A percentile compares a stretch with the other conserved stretches of the same genome.
Evolutionary conservation across 225 moss, liverwort and hornwort genomes (phyloP).

Genomic region (Pseudisothecium myosuroides): DNA sequence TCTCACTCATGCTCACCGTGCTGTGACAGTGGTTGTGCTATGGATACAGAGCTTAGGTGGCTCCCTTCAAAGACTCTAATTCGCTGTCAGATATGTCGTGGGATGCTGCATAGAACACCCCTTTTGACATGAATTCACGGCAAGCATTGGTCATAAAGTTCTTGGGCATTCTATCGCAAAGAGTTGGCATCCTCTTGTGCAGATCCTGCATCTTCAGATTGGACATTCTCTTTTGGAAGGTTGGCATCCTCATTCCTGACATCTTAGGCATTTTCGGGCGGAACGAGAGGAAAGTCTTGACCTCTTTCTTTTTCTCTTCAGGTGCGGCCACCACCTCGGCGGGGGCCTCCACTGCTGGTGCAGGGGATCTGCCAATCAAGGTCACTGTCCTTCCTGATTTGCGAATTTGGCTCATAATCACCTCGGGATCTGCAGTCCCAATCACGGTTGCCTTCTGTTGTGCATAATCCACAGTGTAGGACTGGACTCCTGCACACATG

Average conservation of each 20-base stretch:
- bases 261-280: slow-evolving; percentile 5
- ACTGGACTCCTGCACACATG: slow-evolving; percentile 15
- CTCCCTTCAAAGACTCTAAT: not conserved
- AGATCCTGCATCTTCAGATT: not conserved
- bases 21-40: not conserved
- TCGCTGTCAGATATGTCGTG: slow-evolving; percentile 12
- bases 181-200: slow-evolving; percentile 9
- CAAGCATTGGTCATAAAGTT: slow-evolving; percentile 15
- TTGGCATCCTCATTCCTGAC: not conserved
- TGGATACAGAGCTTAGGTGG: not conserved
- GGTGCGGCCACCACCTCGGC: not conserved
- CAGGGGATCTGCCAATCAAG: slow-evolving; percentile 1
- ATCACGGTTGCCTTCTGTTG: slow-evolving; percentile 26
- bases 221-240: slow-evolving; percentile 1
- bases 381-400: slow-evolving; percentile 32
- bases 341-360: not conserved
- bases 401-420: slow-evolving; percentile 19
- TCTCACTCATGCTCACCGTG: not conserved
- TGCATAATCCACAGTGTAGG: slow-evolving; percentile 28
- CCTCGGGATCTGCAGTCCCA: slow-evolving; percentile 20
- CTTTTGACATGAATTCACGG: slow-evolving; percentile 19
- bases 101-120: slow-evolving; percentile 20
- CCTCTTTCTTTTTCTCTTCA: not conserved
- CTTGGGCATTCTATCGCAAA: slow-evolving; percentile 13
- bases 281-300: not conserved